These are phyloP conservation scores for Brassica nigra DNA, from an alignment of 345 rosid genomes.

Conservation along the genomic window DNA sequence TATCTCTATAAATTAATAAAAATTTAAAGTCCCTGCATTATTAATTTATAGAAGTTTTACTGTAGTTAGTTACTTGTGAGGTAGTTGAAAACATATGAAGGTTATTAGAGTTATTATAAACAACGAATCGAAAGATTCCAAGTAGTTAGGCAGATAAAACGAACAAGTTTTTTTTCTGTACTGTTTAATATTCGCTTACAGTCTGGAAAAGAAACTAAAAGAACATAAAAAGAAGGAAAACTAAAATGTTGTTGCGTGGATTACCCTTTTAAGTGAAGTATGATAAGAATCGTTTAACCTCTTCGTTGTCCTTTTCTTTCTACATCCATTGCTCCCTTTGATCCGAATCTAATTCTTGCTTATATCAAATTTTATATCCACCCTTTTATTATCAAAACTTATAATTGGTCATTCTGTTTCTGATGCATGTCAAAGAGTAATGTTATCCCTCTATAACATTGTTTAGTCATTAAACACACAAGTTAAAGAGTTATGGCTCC, in stretches of 20 bases:
- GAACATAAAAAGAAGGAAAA: not conserved
- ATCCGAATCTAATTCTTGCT: constrained; percentile 17
- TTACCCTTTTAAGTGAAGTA: constrained; percentile 39
- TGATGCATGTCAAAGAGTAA: not conserved
- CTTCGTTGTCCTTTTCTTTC: constrained; percentile 32
- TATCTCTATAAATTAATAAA: no score
- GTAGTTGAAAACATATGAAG: not conserved
- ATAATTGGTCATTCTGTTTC: constrained; percentile 10
- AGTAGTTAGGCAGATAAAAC: constrained; percentile 19
- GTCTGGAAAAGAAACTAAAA: constrained; percentile 6
- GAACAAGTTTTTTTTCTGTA: not conserved
- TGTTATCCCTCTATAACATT: not conserved
- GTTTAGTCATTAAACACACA: not conserved
- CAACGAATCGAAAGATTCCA: constrained; percentile 4
- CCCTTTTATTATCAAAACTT: not conserved
- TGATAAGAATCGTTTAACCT: constrained; percentile 40
- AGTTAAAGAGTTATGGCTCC: not conserved
- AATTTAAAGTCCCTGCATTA: no score
- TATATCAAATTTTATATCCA: not conserved
- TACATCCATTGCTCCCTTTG: constrained; percentile 7
- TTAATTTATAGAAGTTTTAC: no score
- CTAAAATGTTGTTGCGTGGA: constrained; percentile 17
- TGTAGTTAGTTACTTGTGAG: not conserved
- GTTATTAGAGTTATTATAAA: not conserved
- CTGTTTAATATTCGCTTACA: constrained; percentile 16